These are phyloP conservation scores for Cladosporium halotolerans DNA, from an alignment of 2,329 filamentous ascomycete genomes.

Conservation along the genomic window DNA sequence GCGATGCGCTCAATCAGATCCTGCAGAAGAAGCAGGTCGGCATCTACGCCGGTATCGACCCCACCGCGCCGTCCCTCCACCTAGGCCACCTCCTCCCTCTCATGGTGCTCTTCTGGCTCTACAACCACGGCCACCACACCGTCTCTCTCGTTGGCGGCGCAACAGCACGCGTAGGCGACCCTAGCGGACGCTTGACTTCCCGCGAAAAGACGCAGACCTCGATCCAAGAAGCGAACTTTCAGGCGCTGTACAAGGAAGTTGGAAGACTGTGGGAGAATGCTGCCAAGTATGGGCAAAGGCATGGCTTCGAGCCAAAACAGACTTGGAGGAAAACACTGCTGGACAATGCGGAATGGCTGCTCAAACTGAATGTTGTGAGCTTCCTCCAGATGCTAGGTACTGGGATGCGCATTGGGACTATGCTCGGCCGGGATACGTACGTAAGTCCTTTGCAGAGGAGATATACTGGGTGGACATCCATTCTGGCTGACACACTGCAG, in stretches of 20 bases:
- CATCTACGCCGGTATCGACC: conserved; percentile 75
- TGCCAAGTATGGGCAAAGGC: conserved; percentile 56
- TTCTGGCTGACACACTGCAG: conserved; percentile 31
- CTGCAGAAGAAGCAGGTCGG: conserved; percentile 62
- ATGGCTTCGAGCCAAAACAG: conserved; percentile 58
- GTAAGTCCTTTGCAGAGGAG: conserved; percentile 33
- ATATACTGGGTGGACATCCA: neutral
- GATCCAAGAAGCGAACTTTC: conserved; percentile 57
- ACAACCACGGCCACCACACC: conserved; percentile 64
- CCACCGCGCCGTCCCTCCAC: conserved; percentile 72
- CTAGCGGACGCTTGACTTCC: conserved; percentile 60
- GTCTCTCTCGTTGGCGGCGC: conserved; percentile 58
- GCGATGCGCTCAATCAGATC: conserved; percentile 54
- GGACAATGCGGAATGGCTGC: conserved; percentile 84
- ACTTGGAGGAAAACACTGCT: conserved; percentile 61
- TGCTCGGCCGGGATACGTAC: conserved; percentile 83
- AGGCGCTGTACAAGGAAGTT: conserved; percentile 63
- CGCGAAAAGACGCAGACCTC: conserved; percentile 49
- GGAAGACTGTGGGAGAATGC: conserved; percentile 70
- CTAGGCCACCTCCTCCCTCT: conserved; percentile 73
- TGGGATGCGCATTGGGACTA: conserved; percentile 70
- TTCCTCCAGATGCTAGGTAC: conserved; percentile 68
- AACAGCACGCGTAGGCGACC: conserved; percentile 73
- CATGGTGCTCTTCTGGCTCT: conserved; percentile 81
- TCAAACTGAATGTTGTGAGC: conserved; percentile 64